Base-by-base conservation (phyloP, 1,139 yeast species). In the Saccharomyces hybrid region DNA sequence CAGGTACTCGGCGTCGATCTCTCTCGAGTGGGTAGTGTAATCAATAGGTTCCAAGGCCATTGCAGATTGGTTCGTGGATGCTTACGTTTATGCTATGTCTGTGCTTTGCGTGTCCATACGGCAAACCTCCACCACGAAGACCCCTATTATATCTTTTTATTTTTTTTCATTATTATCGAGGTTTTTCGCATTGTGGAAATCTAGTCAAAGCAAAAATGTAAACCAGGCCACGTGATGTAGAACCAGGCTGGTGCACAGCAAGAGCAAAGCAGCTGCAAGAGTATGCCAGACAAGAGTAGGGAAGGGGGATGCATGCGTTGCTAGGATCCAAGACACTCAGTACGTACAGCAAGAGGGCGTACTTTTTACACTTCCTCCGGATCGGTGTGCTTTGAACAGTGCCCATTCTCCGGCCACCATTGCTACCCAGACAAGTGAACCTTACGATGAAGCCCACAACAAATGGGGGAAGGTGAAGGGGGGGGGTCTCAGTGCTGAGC, bases 1-100 rank as follows among this genome's bases (percentile, higher is more conserved):
- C 60, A 81, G 80, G 71, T 85, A 86, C 53, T 83, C 76, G 52
- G 76, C 79, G 64, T 83, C 86, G 64, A 85, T 84, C 59, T 77
- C 78, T 62, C 77, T 78, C 49, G 87, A 78, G 65, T 81, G 78
- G 55, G 85, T 75, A 34, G 84, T 60, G 47, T 57, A 64, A 53
- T 69, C 62, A 50, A 70, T 64, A 46, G 73, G 72, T 67, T 69
- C 72, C 53, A 69, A 61, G 50, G 72, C 72, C 73, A 70, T 70
- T 24, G 41, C 34, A 32, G n/a, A n/a, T 47, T 26, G 24, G 11
- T 34, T 29, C 5, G 27, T 50, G 19, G 12, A 24, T 38, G 41
- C 11, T 26, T 14, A n/a, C 11, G 12, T 42, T 12, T 44, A 11
- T 26, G 29, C 27, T 24, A 19, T 42, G 28, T 26, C 9, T 50